Conservation (phyloP, 345 rosid genomes). For the Salix purpurea region DNA sequence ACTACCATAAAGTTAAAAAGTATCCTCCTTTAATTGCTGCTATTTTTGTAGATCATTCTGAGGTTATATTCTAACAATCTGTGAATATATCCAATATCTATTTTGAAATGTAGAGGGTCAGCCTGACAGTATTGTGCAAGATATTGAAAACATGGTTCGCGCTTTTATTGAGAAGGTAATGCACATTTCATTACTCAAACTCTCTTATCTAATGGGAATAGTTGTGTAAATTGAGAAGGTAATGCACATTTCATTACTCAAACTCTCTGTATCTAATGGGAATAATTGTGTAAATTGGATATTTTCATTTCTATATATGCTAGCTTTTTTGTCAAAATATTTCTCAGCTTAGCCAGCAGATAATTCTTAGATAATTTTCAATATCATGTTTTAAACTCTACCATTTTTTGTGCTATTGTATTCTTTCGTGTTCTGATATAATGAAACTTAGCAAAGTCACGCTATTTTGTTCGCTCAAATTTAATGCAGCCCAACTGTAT, state of each 20-base stretch:
- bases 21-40: not conserved
- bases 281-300: conserved; percentile 4
- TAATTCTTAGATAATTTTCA: not conserved
- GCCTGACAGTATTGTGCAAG: conserved; percentile 86
- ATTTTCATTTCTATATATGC: not conserved
- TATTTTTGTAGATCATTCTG: not conserved
- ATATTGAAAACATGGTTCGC: conserved; percentile 98
- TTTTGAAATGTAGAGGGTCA: conserved; percentile 76
- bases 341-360: not conserved
- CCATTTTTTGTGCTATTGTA: not conserved
- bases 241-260: conserved; percentile 3
- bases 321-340: not conserved
- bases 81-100: conserved; percentile 2
- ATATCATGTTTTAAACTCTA: not conserved
- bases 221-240: conserved; percentile 74
- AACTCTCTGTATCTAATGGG: not conserved
- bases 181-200: not conserved
- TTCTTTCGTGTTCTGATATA: not conserved
- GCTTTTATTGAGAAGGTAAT: conserved; percentile 93
- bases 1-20: not conserved
- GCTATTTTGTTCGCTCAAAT: conserved; percentile 16
- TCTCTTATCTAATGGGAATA: not conserved
- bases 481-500: conserved; percentile 83
- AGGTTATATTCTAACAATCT: not conserved
- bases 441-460: conserved; percentile 5